phyloP scores from a whole-genome alignment of 352 stramenopile genomes.

The Globisporangium lucens region DNA sequence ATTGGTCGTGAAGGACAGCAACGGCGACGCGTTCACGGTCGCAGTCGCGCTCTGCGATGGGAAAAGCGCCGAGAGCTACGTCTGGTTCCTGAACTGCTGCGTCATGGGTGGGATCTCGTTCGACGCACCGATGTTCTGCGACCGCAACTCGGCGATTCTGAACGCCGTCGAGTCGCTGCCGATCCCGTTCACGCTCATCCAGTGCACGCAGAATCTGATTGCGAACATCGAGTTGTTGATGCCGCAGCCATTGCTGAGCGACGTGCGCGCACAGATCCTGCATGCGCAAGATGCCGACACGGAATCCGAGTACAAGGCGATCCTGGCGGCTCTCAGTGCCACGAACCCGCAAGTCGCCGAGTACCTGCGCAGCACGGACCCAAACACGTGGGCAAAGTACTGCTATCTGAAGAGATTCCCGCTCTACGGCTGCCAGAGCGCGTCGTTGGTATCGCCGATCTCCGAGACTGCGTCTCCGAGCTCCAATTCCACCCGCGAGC shows the following conservation, averaged over 20 bases:
- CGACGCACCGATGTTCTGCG: constrained; percentile 35
- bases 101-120: constrained; percentile 25
- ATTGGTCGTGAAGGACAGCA: constrained; percentile 38
- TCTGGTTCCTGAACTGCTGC: constrained; percentile 42
- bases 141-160: constrained; percentile 27
- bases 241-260: constrained; percentile 24
- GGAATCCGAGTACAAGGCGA: constrained; percentile 25
- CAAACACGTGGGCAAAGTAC: constrained; percentile 37
- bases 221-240: constrained; percentile 28
- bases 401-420: constrained; percentile 32
- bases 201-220: constrained; percentile 35
- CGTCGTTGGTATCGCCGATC: constrained; percentile 23
- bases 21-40: constrained; percentile 32
- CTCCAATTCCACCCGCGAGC: constrained; percentile 16
- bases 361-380: constrained; percentile 24
- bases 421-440: constrained; percentile 41
- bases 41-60: constrained; percentile 37
- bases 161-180: constrained; percentile 28
- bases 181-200: constrained; percentile 32
- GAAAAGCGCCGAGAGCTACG: constrained; percentile 32
- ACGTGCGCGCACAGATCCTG: constrained; percentile 23
- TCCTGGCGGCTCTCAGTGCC: constrained; percentile 20
- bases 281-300: constrained; percentile 32
- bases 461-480: constrained; percentile 18
- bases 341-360: constrained; percentile 19